These are phyloP conservation scores for Chlamydomonas eustigma DNA, from an alignment of 139 green algal species.

Conservation along the genomic window DNA sequence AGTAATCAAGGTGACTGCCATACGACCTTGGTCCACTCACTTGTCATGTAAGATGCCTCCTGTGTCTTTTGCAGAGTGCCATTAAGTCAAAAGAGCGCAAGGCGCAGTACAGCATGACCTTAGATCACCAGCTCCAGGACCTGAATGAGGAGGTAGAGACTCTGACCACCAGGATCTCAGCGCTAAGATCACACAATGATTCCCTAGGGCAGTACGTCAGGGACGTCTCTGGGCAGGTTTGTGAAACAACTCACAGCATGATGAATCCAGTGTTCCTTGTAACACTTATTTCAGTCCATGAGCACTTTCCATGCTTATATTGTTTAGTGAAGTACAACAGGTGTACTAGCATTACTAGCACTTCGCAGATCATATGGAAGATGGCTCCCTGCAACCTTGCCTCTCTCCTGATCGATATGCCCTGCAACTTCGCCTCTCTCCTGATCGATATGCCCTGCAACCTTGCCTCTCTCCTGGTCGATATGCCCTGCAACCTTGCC, in stretches of 20 bases:
- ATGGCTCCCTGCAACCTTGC: neutral
- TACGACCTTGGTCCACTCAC: no score
- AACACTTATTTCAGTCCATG: no score
- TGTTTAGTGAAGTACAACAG: neutral
- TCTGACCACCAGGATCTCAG: neutral
- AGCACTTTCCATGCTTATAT: no score
- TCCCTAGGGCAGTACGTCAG: neutral
- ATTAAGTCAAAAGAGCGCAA: conserved; percentile 7
- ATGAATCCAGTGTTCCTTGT: no score
- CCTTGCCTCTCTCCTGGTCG: neutral
- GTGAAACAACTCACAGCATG: neutral
- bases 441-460: neutral
- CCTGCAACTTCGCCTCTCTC: no score
- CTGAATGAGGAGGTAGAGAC: neutral
- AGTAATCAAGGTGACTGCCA: no score
- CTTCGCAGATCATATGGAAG: neutral
- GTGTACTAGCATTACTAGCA: neutral
- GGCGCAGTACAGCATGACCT: neutral
- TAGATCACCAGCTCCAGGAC: neutral
- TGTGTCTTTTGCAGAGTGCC: no score
- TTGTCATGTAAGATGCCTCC: no score
- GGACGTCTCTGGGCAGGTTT: neutral
- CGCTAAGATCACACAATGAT: neutral
- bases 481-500: neutral
- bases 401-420: neutral